Percentiles rank a stretch among this genome's conserved stretches.
Evolutionary conservation across 108 stramenopile species (phyloP).

Genomic region (Epithemia pelagica): DNA sequence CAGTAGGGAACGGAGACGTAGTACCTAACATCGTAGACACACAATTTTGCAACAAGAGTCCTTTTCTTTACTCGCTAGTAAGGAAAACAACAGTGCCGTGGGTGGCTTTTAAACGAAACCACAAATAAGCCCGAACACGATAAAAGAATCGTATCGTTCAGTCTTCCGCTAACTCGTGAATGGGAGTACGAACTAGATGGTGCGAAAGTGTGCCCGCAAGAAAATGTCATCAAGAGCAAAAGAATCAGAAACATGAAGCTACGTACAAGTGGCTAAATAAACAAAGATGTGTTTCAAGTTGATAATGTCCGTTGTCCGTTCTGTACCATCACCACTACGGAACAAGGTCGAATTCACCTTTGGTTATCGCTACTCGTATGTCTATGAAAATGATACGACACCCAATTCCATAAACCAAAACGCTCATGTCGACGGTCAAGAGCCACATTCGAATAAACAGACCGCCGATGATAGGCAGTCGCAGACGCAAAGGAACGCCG

Average conservation of each 20-base stretch:
- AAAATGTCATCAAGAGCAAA: constrained; percentile 9
- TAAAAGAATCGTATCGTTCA: too few species aligned
- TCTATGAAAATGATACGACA: constrained; percentile 8
- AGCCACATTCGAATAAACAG: neutral
- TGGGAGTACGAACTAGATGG: too few species aligned
- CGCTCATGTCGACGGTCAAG: neutral
- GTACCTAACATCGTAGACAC: too few species aligned
- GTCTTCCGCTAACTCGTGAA: too few species aligned
- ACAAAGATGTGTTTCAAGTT: constrained; percentile 42
- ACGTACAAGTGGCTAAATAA: constrained; percentile 45
- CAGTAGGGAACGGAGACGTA: too few species aligned
- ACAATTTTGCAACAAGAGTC: too few species aligned
- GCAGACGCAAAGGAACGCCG: too few species aligned
- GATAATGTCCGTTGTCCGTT: constrained; percentile 34
- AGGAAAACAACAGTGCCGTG: too few species aligned
- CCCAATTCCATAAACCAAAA: neutral
- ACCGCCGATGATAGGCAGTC: neutral
- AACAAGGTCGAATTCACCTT: constrained; percentile 92
- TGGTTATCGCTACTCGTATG: constrained; percentile 34
- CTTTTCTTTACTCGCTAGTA: too few species aligned
- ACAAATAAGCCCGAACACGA: too few species aligned
- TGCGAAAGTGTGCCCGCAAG: constrained; percentile 51
- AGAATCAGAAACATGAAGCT: constrained; percentile 15
- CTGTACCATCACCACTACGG: constrained; percentile 53
- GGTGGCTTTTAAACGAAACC: too few species aligned